Evolutionary conservation across 768 basidiomycete species (phyloP).

Genomic region (Amanita rubescens): DNA sequence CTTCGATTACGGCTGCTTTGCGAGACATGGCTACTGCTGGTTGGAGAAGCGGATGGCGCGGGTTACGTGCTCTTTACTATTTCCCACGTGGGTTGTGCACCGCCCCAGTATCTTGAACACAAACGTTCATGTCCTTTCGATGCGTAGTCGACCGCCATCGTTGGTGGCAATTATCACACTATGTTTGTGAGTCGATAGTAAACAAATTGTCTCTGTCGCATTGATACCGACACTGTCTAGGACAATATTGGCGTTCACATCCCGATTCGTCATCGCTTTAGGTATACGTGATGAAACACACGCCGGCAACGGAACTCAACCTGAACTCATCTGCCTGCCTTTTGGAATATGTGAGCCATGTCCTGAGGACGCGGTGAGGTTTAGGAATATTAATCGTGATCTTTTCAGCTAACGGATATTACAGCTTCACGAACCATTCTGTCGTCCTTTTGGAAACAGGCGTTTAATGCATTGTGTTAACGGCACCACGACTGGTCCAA

Average conservation of each 20-base stretch:
- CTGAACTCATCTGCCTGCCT: slow-evolving; percentile 39
- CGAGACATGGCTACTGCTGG: no score
- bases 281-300: neutral
- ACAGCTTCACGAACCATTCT: slow-evolving; percentile 82
- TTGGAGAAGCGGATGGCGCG: no score
- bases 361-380: slow-evolving; percentile 53
- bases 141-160: slow-evolving; percentile 7
- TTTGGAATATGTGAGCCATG: slow-evolving; percentile 58
- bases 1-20: slow-evolving; percentile 60
- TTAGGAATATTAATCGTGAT: neutral
- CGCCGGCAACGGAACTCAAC: slow-evolving; percentile 21
- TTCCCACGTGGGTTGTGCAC: slow-evolving; percentile 16
- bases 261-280: slow-evolving; percentile 1
- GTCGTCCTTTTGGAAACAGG: slow-evolving; percentile 93
- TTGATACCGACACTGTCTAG: slow-evolving; percentile 1
- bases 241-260: slow-evolving; percentile 12
- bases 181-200: slow-evolving; percentile 23
- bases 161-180: slow-evolving; percentile 22
- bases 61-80: neutral
- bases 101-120: neutral
- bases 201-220: neutral
- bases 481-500: slow-evolving; percentile 19
- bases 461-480: slow-evolving; percentile 78
- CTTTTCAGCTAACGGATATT: neutral
- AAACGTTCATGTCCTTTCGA: slow-evolving; percentile 15